These are phyloP conservation scores for Fraxinus floribunda DNA, from an alignment of 305 asterid genomes.

Conservation along the genomic window DNA sequence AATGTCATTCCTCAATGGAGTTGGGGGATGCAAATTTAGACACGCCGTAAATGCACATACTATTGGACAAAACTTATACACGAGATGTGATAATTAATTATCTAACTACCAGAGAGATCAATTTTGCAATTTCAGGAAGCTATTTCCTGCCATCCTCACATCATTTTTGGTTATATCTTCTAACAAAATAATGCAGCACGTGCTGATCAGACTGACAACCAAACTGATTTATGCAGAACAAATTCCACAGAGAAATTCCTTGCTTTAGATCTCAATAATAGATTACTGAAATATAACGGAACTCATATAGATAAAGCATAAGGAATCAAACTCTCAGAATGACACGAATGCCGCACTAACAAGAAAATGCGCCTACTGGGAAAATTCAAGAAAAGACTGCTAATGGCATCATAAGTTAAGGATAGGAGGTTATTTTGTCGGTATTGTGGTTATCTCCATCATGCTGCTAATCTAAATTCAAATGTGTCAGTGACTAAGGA, in stretches of 20 bases:
- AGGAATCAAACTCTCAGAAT: slow-evolving; percentile 31
- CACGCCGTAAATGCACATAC: neutral
- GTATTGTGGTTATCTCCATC: slow-evolving; percentile 6
- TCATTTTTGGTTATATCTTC: neutral
- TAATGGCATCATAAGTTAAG: slow-evolving; percentile 28
- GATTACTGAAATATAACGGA: neutral
- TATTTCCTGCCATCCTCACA: neutral
- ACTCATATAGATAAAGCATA: neutral
- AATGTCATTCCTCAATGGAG: neutral
- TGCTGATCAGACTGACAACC: neutral
- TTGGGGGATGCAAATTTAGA: neutral
- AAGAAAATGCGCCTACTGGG: slow-evolving; percentile 18
- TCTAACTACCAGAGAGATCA: neutral
- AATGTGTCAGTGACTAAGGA: neutral
- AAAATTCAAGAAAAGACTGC: slow-evolving; percentile 30
- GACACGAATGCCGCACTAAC: slow-evolving; percentile 29
- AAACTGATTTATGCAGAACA: neutral
- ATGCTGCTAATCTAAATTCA: slow-evolving; percentile 15
- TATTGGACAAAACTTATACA: neutral
- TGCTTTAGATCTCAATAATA: neutral
- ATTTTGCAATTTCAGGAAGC: slow-evolving; percentile 9
- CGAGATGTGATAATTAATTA: neutral
- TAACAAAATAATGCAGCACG: neutral
- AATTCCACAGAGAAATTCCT: neutral
- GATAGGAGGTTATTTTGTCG: slow-evolving; percentile 20